Evolutionary conservation across 164 flowering plant genomes (phyloP), one percentile per base, ranked within the genome.

Genomic region (Taxillus chinensis): DNA sequence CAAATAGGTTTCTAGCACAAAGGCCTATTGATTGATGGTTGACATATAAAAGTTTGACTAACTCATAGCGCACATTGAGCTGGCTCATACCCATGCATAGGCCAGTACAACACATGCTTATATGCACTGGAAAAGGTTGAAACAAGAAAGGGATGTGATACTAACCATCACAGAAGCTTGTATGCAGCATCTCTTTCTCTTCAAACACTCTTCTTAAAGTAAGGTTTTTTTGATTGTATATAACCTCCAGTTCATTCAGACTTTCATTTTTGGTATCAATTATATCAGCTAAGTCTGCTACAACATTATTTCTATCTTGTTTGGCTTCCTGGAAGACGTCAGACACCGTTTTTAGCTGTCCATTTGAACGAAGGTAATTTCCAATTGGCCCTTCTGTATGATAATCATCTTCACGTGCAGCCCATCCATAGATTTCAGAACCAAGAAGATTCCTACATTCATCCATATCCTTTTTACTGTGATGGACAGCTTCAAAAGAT

Each of bases 341-440:
- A 16, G 73, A 17, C 10, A 85, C 57, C 2, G 87, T 82, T 59
- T 70, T 79, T 49, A 86, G 60, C 62, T 69, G 66, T 49, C 82
- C 82, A 40, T 60, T 68, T 38, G 50, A 10, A 7, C 83, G 83
- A 43, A 86, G 79, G 49, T 74, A 80, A 16, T 80, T 81, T 27
- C 88, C 91, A 5, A 86, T 59, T 13, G 73, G 70, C 14, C 84
- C 85, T 8, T 71, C 73, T 7, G 77, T 65, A 16, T 63, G n/a
- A 64, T 72, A 77, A 65, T 86, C 91, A 62, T 75, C 88, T 3
- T 70, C 77, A 3, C 88, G 75, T 3, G 91, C 91, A 68, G 73
- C 72, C 91, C 91, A 86, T 3, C 86, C 88, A 69, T 83, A 86
- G 5, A 72, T 58, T 54, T 46, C 64, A 39, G 72, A 56, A n/a